Evolutionary conservation across 306 rosid species (phyloP).

Genomic region (Rosa lucieae): DNA sequence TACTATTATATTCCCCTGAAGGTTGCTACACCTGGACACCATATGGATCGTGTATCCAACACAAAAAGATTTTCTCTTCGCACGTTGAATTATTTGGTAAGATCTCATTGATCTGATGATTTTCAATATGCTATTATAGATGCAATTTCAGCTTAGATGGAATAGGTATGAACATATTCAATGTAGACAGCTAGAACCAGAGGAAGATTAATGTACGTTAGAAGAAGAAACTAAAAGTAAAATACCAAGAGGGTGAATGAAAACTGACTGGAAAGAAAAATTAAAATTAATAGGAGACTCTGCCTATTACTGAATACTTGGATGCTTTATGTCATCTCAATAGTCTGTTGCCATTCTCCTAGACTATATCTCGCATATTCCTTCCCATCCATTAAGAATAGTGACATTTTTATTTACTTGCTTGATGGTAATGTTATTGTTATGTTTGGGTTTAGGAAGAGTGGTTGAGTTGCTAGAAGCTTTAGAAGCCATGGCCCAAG

Average conservation of each 20-base stretch:
- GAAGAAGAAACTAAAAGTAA: neutral
- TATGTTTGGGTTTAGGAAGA: conserved; percentile 63
- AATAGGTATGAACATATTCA: neutral
- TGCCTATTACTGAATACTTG: neutral
- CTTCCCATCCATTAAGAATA: neutral
- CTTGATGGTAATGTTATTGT: conserved; percentile 27
- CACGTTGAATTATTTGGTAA: conserved; percentile 68
- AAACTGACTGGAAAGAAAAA: neutral
- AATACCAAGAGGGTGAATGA: neutral
- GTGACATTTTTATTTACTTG: neutral
- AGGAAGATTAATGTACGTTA: neutral
- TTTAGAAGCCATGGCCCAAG: conserved; percentile 77
- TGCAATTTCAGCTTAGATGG: neutral
- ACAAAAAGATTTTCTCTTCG: conserved; percentile 78
- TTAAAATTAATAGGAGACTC: neutral
- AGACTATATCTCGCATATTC: neutral
- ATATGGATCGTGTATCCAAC: conserved; percentile 74
- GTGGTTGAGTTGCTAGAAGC: conserved; percentile 84
- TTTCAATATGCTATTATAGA: neutral
- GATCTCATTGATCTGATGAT: conserved; percentile 12
- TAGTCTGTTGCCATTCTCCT: neutral
- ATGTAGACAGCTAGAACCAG: neutral
- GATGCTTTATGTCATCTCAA: too few relatives aligned
- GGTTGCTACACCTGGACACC: conserved; percentile 95
- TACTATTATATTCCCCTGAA: conserved; percentile 26